phyloP scores from a whole-genome alignment of 2,329 filamentous ascomycete species.

The Colletotrichum agaves region DNA sequence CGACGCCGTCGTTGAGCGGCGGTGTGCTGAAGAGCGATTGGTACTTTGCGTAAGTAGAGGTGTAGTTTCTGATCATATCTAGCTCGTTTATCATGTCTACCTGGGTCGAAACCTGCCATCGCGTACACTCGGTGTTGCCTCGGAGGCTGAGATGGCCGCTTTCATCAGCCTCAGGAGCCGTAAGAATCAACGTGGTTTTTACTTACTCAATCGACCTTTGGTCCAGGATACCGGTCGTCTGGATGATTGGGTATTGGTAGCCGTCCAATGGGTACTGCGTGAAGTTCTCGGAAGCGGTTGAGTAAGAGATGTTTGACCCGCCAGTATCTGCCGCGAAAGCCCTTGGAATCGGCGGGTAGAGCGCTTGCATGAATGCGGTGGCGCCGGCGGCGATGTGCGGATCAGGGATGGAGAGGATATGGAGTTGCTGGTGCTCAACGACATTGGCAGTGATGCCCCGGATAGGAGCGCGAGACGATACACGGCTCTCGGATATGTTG shows the following conservation, averaged over 20 bases:
- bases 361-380: conserved; percentile 81
- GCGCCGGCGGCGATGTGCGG: conserved; percentile 72
- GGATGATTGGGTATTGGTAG: conserved; percentile 82
- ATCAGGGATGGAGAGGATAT: conserved; percentile 53
- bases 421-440: conserved; percentile 62
- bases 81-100: conserved; percentile 42
- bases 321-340: conserved; percentile 51
- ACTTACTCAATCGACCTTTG: conserved; percentile 58
- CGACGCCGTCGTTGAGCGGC: conserved; percentile 50
- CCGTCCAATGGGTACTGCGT: conserved; percentile 76
- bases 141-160: conserved; percentile 46
- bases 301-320: conserved; percentile 40
- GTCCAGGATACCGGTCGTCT: conserved; percentile 59
- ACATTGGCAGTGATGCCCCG: conserved; percentile 53
- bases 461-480: conserved; percentile 52
- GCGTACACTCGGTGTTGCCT: conserved; percentile 51
- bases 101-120: conserved; percentile 48
- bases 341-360: conserved; percentile 77
- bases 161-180: neutral
- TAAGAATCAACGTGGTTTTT: too few relatives aligned
- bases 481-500: conserved; percentile 40
- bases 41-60: conserved; percentile 54
- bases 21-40: conserved; percentile 50
- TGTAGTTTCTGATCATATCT: conserved; percentile 41
- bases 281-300: conserved; percentile 61